These are phyloP conservation scores for Eucalyptus curtisii DNA, from an alignment of 345 rosid species.

Conservation along the genomic window DNA sequence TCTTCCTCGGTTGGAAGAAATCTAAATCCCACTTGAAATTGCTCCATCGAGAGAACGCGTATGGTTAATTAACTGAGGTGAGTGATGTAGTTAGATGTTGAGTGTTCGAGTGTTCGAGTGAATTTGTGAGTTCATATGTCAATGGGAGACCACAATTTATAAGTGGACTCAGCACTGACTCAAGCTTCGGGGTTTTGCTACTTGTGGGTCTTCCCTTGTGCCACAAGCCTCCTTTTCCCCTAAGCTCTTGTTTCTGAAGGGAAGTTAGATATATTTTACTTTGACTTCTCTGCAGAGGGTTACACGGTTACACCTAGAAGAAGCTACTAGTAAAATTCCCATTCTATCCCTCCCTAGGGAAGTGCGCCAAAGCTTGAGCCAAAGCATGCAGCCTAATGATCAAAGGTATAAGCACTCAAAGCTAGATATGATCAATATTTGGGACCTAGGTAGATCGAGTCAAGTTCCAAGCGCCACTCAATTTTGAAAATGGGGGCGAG, in stretches of 20 bases:
- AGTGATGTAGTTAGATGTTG: neutral
- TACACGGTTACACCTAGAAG: neutral
- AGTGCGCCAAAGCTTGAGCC: neutral
- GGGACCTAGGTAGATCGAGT: neutral
- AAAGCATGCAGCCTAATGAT: neutral
- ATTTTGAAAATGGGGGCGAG: neutral
- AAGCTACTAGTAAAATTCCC: neutral
- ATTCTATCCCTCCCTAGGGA: neutral
- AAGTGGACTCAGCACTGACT: neutral
- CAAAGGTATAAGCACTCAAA: neutral
- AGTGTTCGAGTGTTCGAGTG: neutral
- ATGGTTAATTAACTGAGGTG: neutral
- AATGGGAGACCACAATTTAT: neutral
- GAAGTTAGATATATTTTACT: neutral
- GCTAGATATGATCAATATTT: neutral
- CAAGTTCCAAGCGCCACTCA: rapidly evolving
- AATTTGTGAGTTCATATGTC: neutral
- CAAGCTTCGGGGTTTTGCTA: neutral
- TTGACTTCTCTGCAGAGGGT: neutral
- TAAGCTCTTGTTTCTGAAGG: neutral
- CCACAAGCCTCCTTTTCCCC: neutral
- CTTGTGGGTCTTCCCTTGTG: neutral
- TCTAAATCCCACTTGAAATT: neutral
- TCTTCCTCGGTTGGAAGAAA: neutral
- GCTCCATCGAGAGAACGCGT: neutral